These are phyloP conservation scores for Larix kaempferi DNA, from an alignment of 75 land plant genomes.

Conservation along the genomic window DNA sequence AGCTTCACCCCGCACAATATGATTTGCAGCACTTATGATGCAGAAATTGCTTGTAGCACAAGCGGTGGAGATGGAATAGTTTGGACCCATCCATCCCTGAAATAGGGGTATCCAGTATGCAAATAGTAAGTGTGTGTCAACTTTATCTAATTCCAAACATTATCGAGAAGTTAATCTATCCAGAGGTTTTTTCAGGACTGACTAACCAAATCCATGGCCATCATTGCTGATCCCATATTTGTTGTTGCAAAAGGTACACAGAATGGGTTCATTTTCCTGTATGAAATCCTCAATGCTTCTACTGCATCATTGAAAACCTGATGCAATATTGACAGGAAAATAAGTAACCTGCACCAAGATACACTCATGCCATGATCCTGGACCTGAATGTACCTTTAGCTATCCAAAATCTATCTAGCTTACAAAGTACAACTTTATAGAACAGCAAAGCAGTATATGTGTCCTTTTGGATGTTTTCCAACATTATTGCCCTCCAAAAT, in stretches of 20 bases:
- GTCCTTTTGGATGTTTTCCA: too few relatives aligned
- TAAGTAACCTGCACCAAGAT: background rate
- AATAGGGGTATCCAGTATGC: conserved; percentile 1
- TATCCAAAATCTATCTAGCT: background rate
- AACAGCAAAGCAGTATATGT: background rate
- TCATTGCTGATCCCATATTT: conserved; percentile 56
- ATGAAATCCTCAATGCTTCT: conserved; percentile 38
- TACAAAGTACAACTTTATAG: background rate
- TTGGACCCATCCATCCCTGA: conserved; percentile 58
- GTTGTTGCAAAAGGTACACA: conserved; percentile 49
- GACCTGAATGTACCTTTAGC: background rate
- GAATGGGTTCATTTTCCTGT: conserved; percentile 44
- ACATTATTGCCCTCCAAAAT: background rate
- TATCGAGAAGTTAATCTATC: background rate
- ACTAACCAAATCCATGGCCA: conserved; percentile 46
- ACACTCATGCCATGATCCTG: background rate
- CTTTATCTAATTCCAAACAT: background rate
- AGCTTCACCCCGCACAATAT: conserved; percentile 44
- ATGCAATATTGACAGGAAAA: background rate
- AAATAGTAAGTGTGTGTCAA: background rate
- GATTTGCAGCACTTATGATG: conserved; percentile 44
- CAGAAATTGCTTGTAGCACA: conserved; percentile 61
- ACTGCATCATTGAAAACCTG: conserved; percentile 55
- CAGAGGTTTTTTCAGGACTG: background rate
- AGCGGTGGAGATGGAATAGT: conserved; percentile 46